Conservation (phyloP, 192 early-diverging fungal species). For the Coemansia sp. region DNA sequence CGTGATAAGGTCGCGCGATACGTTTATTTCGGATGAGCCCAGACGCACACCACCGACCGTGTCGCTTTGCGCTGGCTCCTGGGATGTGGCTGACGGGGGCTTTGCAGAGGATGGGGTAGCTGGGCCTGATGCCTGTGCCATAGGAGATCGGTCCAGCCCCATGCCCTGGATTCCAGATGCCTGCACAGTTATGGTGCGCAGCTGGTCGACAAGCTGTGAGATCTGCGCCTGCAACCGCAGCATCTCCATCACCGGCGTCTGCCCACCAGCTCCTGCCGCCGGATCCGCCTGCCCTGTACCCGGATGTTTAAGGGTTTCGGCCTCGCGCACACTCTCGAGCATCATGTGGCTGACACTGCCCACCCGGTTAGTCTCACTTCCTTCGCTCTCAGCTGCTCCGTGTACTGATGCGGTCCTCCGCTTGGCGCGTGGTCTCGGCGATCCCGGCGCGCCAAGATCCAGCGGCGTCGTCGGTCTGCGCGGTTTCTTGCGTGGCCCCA, state of each 20-base stretch:
- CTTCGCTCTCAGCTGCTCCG: too few relatives aligned
- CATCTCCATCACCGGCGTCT: slow-evolving; percentile 44
- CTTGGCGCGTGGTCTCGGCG: slow-evolving; percentile 10
- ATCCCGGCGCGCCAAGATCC: not conserved
- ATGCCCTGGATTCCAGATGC: slow-evolving; percentile 9
- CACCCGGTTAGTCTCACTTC: not conserved
- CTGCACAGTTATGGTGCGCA: slow-evolving; percentile 40
- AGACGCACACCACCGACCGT: too few relatives aligned
- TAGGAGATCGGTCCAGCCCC: too few relatives aligned
- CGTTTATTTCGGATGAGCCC: slow-evolving; percentile 2
- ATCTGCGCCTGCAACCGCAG: slow-evolving; percentile 49
- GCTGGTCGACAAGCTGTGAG: slow-evolving; percentile 36
- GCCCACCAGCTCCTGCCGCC: not conserved
- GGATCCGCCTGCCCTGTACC: not conserved
- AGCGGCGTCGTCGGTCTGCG: slow-evolving; percentile 12
- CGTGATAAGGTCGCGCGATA: slow-evolving; percentile 47
- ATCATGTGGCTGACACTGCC: slow-evolving; percentile 34
- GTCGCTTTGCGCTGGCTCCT: not conserved
- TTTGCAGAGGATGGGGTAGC: not conserved
- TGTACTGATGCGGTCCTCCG: slow-evolving; percentile 22
- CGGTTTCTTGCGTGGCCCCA: slow-evolving; percentile 45
- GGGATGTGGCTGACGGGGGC: not conserved
- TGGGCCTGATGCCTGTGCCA: not conserved
- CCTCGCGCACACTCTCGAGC: slow-evolving; percentile 15
- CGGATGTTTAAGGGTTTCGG: slow-evolving; percentile 7